Evolutionary conservation across 768 basidiomycete species (phyloP), one percentile per base, ranked within the genome.

Genomic region (Naganishia randhawae): DNA sequence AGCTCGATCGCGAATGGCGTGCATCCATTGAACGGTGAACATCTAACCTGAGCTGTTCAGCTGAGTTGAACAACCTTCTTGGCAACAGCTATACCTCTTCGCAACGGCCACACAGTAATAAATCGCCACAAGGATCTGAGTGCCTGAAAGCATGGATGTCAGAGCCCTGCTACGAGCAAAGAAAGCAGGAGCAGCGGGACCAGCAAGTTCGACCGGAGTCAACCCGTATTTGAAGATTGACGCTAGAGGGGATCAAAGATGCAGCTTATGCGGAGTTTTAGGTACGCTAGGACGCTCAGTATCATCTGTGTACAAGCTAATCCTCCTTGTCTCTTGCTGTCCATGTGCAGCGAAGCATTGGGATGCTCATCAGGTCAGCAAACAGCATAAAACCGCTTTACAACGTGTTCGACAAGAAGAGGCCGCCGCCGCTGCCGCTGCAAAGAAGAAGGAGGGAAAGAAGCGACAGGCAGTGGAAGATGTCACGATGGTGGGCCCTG

Each of bases 351-450:
- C 57, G 1, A 68, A 68, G 52, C 61, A 68, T 37, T 68, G 67
- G 67, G 55, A 55, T 6, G 67, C 67, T 7, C 67, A 68, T 42
- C 50, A 57, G 32, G 57, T 57, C 33, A 62, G 57, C 29, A 68
- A 68, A 51, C 67, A 68, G 39, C 67, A 68, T 41, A 62, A 57
- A 51, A 63, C 67, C 13, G 51, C 67, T 9, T 19, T 68, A n/a
- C 61, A 62, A 42, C 67, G 67, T 31, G 41, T 68, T 48, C 48
- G 48, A 45, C 55, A 57, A 16, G 67, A 68, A 39, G 57, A 62
- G 29, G 67, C 42, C 16, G 57, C 57, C 3, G 67, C 42, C 4
- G 66, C 66, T 0, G 42, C 66, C 32, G 45, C 65, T 41, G 50
- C 52, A 14, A n/a, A n/a, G 29, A 39, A 37, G 19, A 51, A 66